These are phyloP conservation scores for Auxenochlorella pyrenoidosa DNA, from an alignment of 139 green algal species.

Conservation along the genomic window DNA sequence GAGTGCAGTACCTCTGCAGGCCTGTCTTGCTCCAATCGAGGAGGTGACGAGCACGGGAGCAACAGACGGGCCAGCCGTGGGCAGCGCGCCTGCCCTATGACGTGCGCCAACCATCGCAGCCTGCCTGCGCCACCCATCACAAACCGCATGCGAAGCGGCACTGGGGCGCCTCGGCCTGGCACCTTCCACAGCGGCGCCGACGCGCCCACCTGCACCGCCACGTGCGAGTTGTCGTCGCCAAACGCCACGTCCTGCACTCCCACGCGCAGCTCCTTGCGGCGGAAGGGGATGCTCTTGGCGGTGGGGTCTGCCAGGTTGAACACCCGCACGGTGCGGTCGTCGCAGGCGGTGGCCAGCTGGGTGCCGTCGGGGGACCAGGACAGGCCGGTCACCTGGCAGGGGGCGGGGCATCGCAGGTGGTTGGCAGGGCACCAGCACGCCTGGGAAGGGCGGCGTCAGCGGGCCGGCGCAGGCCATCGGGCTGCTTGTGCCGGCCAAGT, in stretches of 20 bases:
- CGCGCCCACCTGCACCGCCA: slow-evolving; percentile 41
- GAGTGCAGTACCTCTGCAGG: no score
- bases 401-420: neutral
- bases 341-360: slow-evolving; percentile 45
- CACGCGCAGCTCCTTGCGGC: slow-evolving; percentile 21
- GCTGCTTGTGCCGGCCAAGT: neutral
- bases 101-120: no score
- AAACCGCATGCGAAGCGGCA: no score
- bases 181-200: no score
- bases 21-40: no score
- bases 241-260: slow-evolving; percentile 47
- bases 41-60: no score
- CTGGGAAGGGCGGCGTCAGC: neutral
- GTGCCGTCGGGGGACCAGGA: slow-evolving; percentile 41
- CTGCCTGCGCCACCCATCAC: no score
- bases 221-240: neutral
- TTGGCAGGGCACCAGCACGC: neutral
- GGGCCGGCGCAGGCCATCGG: neutral
- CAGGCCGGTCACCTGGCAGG: slow-evolving; percentile 29
- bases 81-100: no score
- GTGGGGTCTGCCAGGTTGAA: slow-evolving; percentile 28
- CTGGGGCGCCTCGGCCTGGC: no score
- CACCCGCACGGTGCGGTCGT: slow-evolving; percentile 44
- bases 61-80: no score
- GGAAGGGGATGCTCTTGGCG: slow-evolving; percentile 43